phyloP scores from a whole-genome alignment of 2,329 filamentous ascomycete species.

The Cladophialophora chaetospira region DNA sequence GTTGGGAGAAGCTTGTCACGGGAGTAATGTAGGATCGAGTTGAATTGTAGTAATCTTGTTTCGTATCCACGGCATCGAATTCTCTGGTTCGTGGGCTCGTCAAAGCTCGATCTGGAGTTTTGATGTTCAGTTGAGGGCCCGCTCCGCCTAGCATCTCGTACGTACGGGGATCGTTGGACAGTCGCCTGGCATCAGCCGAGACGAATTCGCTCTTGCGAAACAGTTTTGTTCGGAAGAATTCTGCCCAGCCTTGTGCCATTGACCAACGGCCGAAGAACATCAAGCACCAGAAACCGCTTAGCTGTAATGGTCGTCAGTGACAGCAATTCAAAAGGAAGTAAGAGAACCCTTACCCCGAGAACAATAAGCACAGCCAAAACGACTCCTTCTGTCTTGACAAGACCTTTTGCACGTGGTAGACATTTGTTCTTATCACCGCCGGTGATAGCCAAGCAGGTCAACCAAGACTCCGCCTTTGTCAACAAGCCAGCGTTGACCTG shows the following conservation, averaged over 20 bases:
- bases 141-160: conserved; percentile 71
- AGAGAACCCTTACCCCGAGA: conserved; percentile 64
- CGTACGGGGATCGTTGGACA: conserved; percentile 63
- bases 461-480: conserved; percentile 63
- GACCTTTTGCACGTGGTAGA: conserved; percentile 56
- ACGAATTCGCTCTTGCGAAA: conserved; percentile 74
- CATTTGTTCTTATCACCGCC: conserved; percentile 68
- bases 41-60: conserved; percentile 43
- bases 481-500: conserved; percentile 58
- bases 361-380: conserved; percentile 81
- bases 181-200: conserved; percentile 74
- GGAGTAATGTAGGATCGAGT: conserved; percentile 52
- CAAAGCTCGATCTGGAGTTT: conserved; percentile 35
- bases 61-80: conserved; percentile 32
- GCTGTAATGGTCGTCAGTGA: conserved; percentile 48
- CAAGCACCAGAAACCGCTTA: conserved; percentile 83
- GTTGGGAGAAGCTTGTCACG: conserved; percentile 51
- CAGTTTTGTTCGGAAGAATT: conserved; percentile 59
- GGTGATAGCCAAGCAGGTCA: conserved; percentile 66
- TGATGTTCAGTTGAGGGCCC: conserved; percentile 33
- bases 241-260: conserved; percentile 83
- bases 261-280: conserved; percentile 78
- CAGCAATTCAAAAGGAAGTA: conserved; percentile 18
- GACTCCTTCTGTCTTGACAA: conserved; percentile 75
- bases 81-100: conserved; percentile 28